Percentiles rank a stretch among this genome's conserved stretches.
Conservation (phyloP, 768 basidiomycete species). For the Boletus speciosus region DNA sequence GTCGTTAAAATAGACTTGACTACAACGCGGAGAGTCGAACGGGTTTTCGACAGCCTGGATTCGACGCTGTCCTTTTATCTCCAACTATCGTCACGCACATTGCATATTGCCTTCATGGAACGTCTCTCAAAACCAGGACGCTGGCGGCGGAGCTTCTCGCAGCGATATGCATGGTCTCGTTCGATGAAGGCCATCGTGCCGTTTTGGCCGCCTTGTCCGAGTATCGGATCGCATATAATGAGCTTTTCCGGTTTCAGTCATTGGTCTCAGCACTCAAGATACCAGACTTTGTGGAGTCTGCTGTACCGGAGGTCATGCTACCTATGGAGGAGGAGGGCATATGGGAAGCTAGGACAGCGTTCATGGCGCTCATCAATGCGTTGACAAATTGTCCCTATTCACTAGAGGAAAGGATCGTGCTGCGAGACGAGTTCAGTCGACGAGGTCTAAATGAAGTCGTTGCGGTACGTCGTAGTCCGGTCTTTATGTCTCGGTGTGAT, state of each 20-base stretch:
- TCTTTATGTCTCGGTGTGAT: background rate
- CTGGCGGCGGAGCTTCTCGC: slow-evolving; percentile 77
- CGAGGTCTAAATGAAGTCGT: slow-evolving; percentile 82
- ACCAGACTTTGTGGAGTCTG: slow-evolving; percentile 42
- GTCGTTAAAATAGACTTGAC: slow-evolving; percentile 3
- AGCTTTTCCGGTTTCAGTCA: slow-evolving; percentile 76
- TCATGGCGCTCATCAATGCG: slow-evolving; percentile 78
- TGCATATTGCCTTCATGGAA: slow-evolving; percentile 62
- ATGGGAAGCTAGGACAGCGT: slow-evolving; percentile 79
- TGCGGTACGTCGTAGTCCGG: slow-evolving; percentile 52
- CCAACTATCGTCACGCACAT: slow-evolving; percentile 69
- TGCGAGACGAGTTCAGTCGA: slow-evolving; percentile 80
- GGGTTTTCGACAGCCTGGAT: slow-evolving; percentile 55
- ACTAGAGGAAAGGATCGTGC: slow-evolving; percentile 71
- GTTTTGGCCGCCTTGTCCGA: slow-evolving; percentile 81
- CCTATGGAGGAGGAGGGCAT: slow-evolving; percentile 59
- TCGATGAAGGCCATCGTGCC: slow-evolving; percentile 64
- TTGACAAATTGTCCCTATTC: slow-evolving; percentile 71
- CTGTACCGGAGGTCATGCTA: slow-evolving; percentile 30
- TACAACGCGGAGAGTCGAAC: background rate
- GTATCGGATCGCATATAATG: slow-evolving; percentile 65
- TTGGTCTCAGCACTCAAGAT: slow-evolving; percentile 62
- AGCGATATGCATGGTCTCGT: slow-evolving; percentile 75
- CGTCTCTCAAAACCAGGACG: slow-evolving; percentile 65
- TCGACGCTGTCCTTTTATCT: slow-evolving; percentile 59